Base-by-base conservation (phyloP, 345 rosid species). In the Schrenkiella parvula region DNA sequence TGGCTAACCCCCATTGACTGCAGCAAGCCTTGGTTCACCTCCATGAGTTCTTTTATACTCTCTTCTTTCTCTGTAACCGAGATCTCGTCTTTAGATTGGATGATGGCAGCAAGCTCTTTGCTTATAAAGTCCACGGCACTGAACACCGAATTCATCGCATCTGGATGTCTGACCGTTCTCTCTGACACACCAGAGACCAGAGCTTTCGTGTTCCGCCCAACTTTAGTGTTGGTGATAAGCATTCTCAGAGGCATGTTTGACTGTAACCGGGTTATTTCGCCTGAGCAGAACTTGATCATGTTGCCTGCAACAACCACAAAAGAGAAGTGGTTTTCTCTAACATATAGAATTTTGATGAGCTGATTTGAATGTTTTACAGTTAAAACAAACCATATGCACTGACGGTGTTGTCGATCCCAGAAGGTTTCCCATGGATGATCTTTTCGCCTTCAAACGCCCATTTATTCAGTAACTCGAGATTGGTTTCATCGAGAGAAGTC, bases 391-490 rank as follows among this genome's bases (percentile, higher is more conserved):
- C 99, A 50, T 82, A 92, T 66, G 96, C 79, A 88, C 99, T 95
- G 70, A 92, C 97, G 9, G 99, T 86, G 78, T 91, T 95, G 88
- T 95, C 99, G 5, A 95, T 87, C 56, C 99, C 98, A 18, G 98
- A 95, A 34, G 99, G 99, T 76, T 74, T 88, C 75, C 99, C 99
- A 71, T 92, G 98, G 71, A 95, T 82, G 73, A 92, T 81, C 82
- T 86, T 95, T 78, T 95, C 99, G 5, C 98, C 98, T 86, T 88
- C 96, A 37, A 87, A 89, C 60, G 99, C 99, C 99, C 99, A 95
- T 79, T 78, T 86, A 73, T 91, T 95, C 74, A 95, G 61, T 78
- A 89, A 80, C 10, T 87, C 93, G 13, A 88, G 88, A 10, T 83
- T 85, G 28, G 74, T 64, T 21, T 84, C 93, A 46, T 73, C 79